Base-by-base conservation (phyloP, 2,329 filamentous ascomycete genomes). In the Sarocladium kiliense region DNA sequence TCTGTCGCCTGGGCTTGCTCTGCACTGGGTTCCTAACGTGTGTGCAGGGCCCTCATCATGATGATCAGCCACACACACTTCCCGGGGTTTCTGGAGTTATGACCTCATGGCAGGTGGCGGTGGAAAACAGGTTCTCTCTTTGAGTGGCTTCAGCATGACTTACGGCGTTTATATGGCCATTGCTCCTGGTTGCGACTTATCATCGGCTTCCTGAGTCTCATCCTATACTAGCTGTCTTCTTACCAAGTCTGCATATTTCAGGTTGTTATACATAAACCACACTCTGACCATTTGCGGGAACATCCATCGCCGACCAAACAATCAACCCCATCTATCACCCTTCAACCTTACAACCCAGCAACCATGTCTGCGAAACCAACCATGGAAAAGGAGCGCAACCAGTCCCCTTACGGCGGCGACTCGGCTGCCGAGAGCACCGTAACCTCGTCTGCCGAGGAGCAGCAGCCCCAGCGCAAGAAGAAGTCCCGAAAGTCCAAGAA, bases 401-500 rank as follows among this genome's bases (percentile, higher is more conserved):
- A 50, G 34, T 49, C 54, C n/a, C 47, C 50, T 25, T 56, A 51
- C 12, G 36, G 54, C 12, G 36, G 54, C 9, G 57, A 56, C 45
- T 58, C 57, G 2, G 54, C 44, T 32, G 47, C 55, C 11, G 57
- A 60, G 34, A 53, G 54, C 34, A 50, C n/a, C 54, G 51, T 27
- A 3, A 41, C n/a, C 34, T 37, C 37, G n/a, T 55, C 55, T 10
- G 53, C 51, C 19, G 57, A 53, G 19, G 55, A 57, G 53, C 32
- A 25, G 10, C 37, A 36, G 34, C 54, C 41, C 32, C 50, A 55
- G 23, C 49, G 60, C 56, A 67, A 67, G 63, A 65, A 65, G 58
- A 65, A 62, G 63, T 67, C 63, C 65, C 64, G 45, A 62, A 68
- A 63, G 64, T 51, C 47, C 10, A 64, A 59, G 59, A 66, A 61